Evolutionary conservation across 331 rosid genomes (phyloP), one percentile per base, ranked within the genome.

Genomic region (Cucumis variabilis): DNA sequence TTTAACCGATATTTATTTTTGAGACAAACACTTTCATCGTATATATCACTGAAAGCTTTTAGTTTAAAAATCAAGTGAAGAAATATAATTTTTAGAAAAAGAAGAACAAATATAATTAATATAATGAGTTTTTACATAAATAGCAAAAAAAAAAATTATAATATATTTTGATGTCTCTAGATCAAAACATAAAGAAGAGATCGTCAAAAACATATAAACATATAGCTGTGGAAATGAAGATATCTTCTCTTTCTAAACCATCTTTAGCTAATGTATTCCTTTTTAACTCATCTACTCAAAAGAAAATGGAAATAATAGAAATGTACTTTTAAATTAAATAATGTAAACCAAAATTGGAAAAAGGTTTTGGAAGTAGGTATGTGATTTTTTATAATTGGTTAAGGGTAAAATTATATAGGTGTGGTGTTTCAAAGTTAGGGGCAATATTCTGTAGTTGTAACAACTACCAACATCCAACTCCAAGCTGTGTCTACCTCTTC

Each of bases 361-460:
- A 55, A 16, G 9, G 14, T 7, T 44, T 41, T 44, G 48, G 11
- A 79, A 79, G 46, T 53, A 25, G 84, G 44, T 51, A 9, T 9
- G 2, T 51, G 1, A 76, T 76, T 24, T 2, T 16, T 53, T 0
- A 27, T 27, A 55, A 30, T 81, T 81, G 50, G 70, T 81, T 58
- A 7, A 55, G 71, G 37, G 28, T 6, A 58, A 30, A 30, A 30
- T 25, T 55, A 15, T 81, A 20, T 81, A 20, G 70, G 85, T 80
- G 5, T 16, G 69, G 69, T 80, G 68, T 58, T 25, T 10, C 85
- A 20, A 80, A 28, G 70, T 81, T 28, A 6, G 50, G 20, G 46
- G 69, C 69, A 81, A 81, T 81, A 81, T 81, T 81, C 85, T 81
- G 85, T 81, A 23, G 85, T 55, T 81, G 85, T 19, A 81, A 81